These are phyloP conservation scores for Stagonosporopsis rhizophila DNA, from an alignment of 2,329 filamentous ascomycete species.

Conservation along the genomic window DNA sequence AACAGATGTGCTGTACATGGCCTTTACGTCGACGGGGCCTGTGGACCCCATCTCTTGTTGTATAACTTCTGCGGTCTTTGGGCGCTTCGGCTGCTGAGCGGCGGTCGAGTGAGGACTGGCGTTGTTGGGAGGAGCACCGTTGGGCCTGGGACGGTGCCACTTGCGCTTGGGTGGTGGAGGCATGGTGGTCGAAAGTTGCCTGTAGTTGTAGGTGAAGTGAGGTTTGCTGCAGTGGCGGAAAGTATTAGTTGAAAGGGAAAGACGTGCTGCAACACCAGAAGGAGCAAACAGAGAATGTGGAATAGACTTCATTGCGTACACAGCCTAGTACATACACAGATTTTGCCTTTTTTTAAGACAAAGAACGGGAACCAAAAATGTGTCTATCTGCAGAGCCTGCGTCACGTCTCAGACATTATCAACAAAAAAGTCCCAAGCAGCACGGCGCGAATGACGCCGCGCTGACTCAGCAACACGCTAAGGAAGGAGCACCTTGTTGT, in stretches of 20 bases:
- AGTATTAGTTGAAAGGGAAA: slow-evolving; percentile 32
- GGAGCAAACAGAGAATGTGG: slow-evolving; percentile 32
- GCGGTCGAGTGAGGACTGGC: slow-evolving; percentile 24
- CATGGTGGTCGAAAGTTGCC: slow-evolving; percentile 24
- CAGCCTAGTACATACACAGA: slow-evolving; percentile 33
- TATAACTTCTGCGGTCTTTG: slow-evolving; percentile 24
- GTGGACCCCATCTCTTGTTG: slow-evolving; percentile 15
- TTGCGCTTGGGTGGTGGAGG: slow-evolving; percentile 38
- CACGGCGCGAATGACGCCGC: slow-evolving; percentile 1
- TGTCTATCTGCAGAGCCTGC: slow-evolving; percentile 18
- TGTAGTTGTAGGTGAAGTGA: slow-evolving; percentile 25
- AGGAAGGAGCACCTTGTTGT: background rate
- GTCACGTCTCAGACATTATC: slow-evolving; percentile 2
- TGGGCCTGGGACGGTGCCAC: slow-evolving; percentile 27
- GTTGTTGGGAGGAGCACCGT: slow-evolving; percentile 17
- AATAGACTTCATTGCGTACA: slow-evolving; percentile 36
- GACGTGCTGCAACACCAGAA: slow-evolving; percentile 26
- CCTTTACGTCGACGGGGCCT: slow-evolving; percentile 29
- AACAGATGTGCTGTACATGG: slow-evolving; percentile 34
- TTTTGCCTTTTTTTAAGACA: slow-evolving; percentile 14
- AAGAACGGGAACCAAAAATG: slow-evolving; percentile 11
- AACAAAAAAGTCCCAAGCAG: slow-evolving; percentile 14
- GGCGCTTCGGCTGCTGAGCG: slow-evolving; percentile 35
- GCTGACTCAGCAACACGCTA: slow-evolving; percentile 7
- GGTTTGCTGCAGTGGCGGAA: slow-evolving; percentile 17